These are phyloP conservation scores for Corymbia calophylla DNA, from an alignment of 441 rosid species.

Conservation along the genomic window DNA sequence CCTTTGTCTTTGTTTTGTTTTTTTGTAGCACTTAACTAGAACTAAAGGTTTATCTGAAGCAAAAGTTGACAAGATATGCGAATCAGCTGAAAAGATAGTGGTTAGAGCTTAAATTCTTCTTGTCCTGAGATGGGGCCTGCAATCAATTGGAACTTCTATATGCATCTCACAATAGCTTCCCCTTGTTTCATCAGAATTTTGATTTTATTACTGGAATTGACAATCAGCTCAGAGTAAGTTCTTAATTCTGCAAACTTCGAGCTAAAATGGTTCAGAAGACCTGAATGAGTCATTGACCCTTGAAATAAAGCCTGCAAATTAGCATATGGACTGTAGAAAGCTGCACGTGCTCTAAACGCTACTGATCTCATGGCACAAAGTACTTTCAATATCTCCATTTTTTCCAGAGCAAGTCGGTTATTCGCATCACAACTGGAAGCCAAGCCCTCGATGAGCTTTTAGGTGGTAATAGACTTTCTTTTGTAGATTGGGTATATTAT, in stretches of 20 bases:
- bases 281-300: neutral
- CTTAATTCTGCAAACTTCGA: too few relatives aligned
- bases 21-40: neutral
- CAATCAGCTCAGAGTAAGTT: too few relatives aligned
- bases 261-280: too few relatives aligned
- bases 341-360: too few relatives aligned
- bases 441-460: too few relatives aligned
- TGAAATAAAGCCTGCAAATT: neutral
- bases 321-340: neutral
- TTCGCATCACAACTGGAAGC: too few relatives aligned
- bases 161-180: neutral
- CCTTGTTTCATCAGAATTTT: too few relatives aligned
- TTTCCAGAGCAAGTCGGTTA: neutral
- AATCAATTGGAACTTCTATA: neutral
- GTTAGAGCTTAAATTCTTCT: rapidly evolving
- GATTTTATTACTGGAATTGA: too few relatives aligned
- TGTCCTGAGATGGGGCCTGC: neutral
- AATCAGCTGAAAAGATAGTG: slow-evolving; percentile 11
- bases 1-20: neutral
- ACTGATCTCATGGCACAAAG: neutral
- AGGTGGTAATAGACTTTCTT: too few relatives aligned
- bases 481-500: too few relatives aligned
- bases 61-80: neutral
- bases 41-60: neutral
- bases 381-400: too few relatives aligned